Evolutionary conservation across 2,329 filamentous ascomycete species (phyloP), one percentile per base, ranked within the genome.

Genomic region (Aspergillus sp.): DNA sequence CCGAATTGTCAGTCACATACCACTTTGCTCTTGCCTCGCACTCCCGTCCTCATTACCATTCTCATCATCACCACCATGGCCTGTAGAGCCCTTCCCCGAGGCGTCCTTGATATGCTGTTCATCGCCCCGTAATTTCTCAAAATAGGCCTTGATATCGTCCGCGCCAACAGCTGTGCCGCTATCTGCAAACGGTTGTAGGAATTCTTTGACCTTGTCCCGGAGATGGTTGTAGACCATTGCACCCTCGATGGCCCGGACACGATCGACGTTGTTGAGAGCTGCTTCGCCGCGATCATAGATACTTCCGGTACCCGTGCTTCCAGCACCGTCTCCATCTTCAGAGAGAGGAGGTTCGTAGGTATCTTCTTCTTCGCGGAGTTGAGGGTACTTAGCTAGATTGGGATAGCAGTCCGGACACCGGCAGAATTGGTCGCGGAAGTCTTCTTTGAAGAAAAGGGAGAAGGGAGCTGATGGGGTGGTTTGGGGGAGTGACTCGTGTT

Each of bases 151-250:
- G 75, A 99, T 95, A 75, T 98, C 93, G 70, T 99, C 95, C 1
- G 93, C 93, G 1, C 91, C 88, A 20, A 99, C 93, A 0, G 90
- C 87, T 73, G 90, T 80, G 1, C 93, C 93, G 61, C 89, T 96
- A 71, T 97, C 91, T 0, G 95, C 95, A 72, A 96, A 99, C 44
- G 96, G 89, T 75, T 93, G 87, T 68, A 99, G 86, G 73, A 99
- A 98, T 0, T 88, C 88, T 80, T 93, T 96, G n/a, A 99, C 86
- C 71, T 93, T 93, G 70, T 98, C 93, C 70, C 96, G 95, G 59
- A 99, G 83, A 68, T 96, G 89, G 68, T 98, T 97, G 76, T 98
- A 99, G 0, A 93, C 93, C 92, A 98, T 97, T 46, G 96, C 93
- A 15, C 95, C 95, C 73, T 99, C 90, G 56, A 99, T 96, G 4